These are phyloP conservation scores for Zoysia pacifica DNA, from an alignment of 176 grass and related monocot species.

Conservation along the genomic window DNA sequence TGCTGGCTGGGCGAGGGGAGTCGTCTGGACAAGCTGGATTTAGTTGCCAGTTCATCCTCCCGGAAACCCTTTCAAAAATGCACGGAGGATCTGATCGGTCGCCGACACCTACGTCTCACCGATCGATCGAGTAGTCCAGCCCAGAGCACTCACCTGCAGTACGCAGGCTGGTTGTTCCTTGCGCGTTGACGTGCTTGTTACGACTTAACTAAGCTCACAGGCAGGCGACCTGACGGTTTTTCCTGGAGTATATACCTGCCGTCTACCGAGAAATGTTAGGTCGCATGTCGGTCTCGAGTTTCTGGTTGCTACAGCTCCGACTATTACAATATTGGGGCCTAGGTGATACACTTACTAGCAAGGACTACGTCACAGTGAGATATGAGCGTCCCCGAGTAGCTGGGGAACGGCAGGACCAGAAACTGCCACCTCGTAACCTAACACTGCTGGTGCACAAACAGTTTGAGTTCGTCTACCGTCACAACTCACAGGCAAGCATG, in stretches of 20 bases:
- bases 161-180: background rate
- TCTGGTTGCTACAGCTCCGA: background rate
- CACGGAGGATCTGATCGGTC: background rate
- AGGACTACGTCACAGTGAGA: no score
- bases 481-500: no score
- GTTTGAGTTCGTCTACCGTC: no score
- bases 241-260: background rate
- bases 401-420: no score
- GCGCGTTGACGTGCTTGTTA: constrained; percentile 12
- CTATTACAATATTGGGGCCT: background rate
- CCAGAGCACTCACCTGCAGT: background rate
- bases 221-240: background rate
- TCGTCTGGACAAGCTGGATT: background rate
- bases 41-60: constrained; percentile 6
- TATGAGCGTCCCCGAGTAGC: no score
- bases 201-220: background rate
- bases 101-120: constrained; percentile 8
- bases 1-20: background rate
- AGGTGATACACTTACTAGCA: no score
- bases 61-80: background rate
- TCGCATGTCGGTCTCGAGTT: constrained; percentile 13
- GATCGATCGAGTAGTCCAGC: background rate
- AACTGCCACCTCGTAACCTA: no score
- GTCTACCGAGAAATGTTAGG: background rate
- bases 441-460: no score